Conservation (phyloP, 306 rosid genomes). For the Geum urbanum region DNA sequence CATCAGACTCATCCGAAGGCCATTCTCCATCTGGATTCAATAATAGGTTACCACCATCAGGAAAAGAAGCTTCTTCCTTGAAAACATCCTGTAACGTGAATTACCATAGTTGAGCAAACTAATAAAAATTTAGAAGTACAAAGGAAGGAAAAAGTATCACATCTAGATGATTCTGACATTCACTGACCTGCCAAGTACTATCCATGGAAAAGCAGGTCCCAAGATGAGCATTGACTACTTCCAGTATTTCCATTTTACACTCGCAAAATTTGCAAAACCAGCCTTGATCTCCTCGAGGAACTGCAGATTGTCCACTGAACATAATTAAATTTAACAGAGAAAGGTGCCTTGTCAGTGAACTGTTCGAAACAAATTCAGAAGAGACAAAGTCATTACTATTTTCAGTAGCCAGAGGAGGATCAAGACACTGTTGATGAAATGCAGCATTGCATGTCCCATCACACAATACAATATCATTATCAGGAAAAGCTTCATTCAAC, state of each 20-base stretch:
- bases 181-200: constrained; percentile 75
- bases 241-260: constrained; percentile 79
- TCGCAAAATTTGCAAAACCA: constrained; percentile 86
- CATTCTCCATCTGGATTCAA: constrained; percentile 66
- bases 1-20: constrained; percentile 96
- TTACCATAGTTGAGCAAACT: constrained; percentile 14
- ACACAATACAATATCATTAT: constrained; percentile 75
- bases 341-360: constrained; percentile 14
- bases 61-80: constrained; percentile 81
- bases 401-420: constrained; percentile 74
- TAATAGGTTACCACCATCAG: constrained; percentile 47
- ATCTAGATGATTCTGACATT: constrained; percentile 9
- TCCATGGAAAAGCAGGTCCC: constrained; percentile 68
- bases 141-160: neutral
- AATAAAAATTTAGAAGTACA: neutral
- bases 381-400: constrained; percentile 46
- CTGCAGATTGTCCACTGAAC: constrained; percentile 36
- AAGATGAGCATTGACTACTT: constrained; percentile 75
- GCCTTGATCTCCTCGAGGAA: constrained; percentile 76
- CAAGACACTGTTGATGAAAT: constrained; percentile 81
- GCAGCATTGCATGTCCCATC: constrained; percentile 85
- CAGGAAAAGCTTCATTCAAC: constrained; percentile 56
- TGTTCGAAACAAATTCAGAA: constrained; percentile 15
- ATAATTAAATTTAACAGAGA: constrained; percentile 17
- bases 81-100: constrained; percentile 56